Base-by-base conservation (phyloP, 2,329 filamentous ascomycete genomes). In the Cladosporium sp. region DNA sequence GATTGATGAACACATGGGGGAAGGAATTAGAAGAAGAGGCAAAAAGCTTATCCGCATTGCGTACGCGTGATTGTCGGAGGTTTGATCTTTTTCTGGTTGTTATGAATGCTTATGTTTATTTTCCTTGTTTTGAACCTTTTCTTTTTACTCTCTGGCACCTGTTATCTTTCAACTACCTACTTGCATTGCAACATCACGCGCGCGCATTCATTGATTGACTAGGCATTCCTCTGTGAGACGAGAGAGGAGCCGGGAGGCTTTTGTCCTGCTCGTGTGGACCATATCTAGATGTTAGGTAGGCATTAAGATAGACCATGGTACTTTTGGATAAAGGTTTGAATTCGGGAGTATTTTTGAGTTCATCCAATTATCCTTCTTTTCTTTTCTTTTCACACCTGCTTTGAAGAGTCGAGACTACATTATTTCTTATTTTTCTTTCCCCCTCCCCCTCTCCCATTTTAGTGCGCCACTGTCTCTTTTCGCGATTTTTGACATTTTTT, bases 91-190 rank as follows among this genome's bases (percentile, higher is more conserved):
- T 26, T 26, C 23, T 26, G 23, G 23, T 26, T 57, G 18, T 57
- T 57, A 57, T 57, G 55, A 57, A 57, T 35, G 55, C 31, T 40
- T 40, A 40, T 40, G 33, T 57, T 57, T 57, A 23, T 40, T 57
- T 57, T 56, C 23, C 23, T 35, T 57, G 26, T 40, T 40, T 11
- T 33, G 53, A 26, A 26, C 23, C 23, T 26, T 26, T 26, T 26
- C 23, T 26, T 26, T 26, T 26, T 26, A 26, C 23, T 26, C 23
- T 26, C 23, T 26, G 23, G 1, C 23, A 26, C 23, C 28, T 52
- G 14, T 16, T 52, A 29, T 52, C 23, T 3, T 3, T 26, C 23
- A 10, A 52, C 14, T 23, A 18, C 23, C 35, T 46, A 21, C 8
- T 12, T 55, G 52, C 52, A 55, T 55, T 33, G 31, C 28, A 55